phyloP scores from a whole-genome alignment of 1,284 basidiomycete species.

The Coriolopsis trogii region DNA sequence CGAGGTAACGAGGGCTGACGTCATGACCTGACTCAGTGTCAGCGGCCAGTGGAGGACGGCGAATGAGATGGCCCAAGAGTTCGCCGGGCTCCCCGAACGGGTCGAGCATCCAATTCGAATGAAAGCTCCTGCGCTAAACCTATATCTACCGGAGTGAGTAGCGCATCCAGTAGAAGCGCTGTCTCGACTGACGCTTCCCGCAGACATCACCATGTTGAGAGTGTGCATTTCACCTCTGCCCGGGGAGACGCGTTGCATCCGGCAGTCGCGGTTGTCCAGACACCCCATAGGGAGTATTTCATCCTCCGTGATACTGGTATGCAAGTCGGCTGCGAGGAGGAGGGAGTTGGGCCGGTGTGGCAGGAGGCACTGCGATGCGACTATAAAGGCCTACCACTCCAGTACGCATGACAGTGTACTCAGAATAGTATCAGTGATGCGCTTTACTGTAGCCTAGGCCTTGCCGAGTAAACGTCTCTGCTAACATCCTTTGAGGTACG shows the following conservation, averaged over 20 bases:
- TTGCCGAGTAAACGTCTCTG: too few relatives aligned
- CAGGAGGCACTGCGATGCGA: constrained; percentile 59
- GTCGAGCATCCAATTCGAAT: constrained; percentile 12
- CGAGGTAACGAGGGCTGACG: background rate
- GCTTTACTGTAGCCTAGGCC: background rate
- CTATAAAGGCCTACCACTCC: constrained; percentile 9
- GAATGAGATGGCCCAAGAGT: constrained; percentile 65
- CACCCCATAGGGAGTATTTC: constrained; percentile 64
- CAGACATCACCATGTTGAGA: constrained; percentile 78
- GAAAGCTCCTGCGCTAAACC: constrained; percentile 40
- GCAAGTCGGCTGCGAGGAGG: constrained; percentile 76
- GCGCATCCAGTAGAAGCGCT: background rate
- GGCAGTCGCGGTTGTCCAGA: constrained; percentile 68
- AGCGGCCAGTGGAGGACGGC: constrained; percentile 69
- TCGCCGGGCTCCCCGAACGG: constrained; percentile 47
- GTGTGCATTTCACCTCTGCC: constrained; percentile 59
- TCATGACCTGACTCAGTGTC: constrained; percentile 43
- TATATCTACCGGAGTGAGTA: constrained; percentile 66
- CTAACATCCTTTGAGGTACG: too few relatives aligned
- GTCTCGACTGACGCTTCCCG: background rate
- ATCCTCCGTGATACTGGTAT: constrained; percentile 73
- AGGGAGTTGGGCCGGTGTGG: constrained; percentile 65
- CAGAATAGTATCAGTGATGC: too few relatives aligned
- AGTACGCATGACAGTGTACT: background rate
- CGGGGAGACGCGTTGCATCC: constrained; percentile 50